phyloP scores from a whole-genome alignment of 495 filamentous ascomycete genomes.

The Mytilinidion resinicola region DNA sequence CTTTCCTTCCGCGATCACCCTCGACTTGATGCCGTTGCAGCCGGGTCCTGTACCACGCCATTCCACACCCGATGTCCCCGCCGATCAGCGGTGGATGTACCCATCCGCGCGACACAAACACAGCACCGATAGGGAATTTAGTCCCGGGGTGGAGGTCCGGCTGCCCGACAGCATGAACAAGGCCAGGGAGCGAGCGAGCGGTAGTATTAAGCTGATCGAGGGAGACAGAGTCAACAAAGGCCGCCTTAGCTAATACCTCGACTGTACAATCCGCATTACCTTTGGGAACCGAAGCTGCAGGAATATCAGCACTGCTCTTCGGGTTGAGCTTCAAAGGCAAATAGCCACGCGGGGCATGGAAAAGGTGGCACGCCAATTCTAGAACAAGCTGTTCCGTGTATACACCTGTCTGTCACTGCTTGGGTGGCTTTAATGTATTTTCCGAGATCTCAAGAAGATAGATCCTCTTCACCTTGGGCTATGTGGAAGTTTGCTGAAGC shows the following conservation, averaged over 20 bases:
- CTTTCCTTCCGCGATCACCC: slow-evolving; percentile 29
- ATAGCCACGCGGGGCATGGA: background rate
- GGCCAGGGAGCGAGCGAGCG: slow-evolving; percentile 32
- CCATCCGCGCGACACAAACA: slow-evolving; percentile 35
- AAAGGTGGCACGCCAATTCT: no score
- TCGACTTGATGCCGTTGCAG: slow-evolving; percentile 32
- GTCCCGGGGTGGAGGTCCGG: slow-evolving; percentile 39
- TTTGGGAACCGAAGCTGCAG: background rate
- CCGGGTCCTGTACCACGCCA: slow-evolving; percentile 37
- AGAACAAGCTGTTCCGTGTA: no score
- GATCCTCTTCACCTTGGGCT: background rate
- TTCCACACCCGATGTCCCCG: slow-evolving; percentile 40
- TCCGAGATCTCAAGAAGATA: background rate
- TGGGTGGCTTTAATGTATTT: background rate
- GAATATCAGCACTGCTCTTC: background rate
- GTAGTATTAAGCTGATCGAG: slow-evolving; percentile 32
- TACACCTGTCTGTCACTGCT: no score
- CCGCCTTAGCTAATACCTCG: slow-evolving; percentile 23
- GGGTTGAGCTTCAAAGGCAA: background rate
- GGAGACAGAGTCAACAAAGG: slow-evolving; percentile 30
- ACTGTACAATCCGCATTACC: slow-evolving; percentile 12
- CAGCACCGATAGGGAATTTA: slow-evolving; percentile 38
- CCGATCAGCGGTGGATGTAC: slow-evolving; percentile 40
- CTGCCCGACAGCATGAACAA: slow-evolving; percentile 34
- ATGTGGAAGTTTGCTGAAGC: no score